phyloP scores from a whole-genome alignment of 1,284 basidiomycete genomes.

The Rugosomyces carneus region DNA sequence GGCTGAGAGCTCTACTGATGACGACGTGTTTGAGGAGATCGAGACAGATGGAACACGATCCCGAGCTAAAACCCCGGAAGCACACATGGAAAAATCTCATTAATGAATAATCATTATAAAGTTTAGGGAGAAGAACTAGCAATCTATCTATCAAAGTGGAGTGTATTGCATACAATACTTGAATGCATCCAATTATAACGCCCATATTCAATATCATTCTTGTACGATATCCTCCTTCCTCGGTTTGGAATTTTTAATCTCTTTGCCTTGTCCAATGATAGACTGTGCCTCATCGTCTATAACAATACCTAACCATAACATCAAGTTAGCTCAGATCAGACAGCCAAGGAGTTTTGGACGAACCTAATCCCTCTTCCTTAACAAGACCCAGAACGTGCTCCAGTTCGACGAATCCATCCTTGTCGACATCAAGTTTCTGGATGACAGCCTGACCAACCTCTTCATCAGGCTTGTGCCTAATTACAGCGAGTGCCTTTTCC shows the following conservation, averaged over 20 bases:
- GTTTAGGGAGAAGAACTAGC: constrained; percentile 10
- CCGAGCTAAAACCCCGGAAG: constrained; percentile 31
- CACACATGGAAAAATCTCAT: constrained; percentile 13
- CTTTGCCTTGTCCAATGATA: constrained; percentile 68
- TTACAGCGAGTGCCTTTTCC: constrained; percentile 85
- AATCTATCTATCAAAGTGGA: constrained; percentile 9
- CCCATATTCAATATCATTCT: constrained; percentile 36
- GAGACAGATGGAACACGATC: constrained; percentile 29
- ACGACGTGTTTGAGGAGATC: constrained; percentile 30
- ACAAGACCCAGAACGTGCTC: constrained; percentile 79
- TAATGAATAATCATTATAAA: constrained; percentile 11
- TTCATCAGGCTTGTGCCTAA: constrained; percentile 91
- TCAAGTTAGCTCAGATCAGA: constrained; percentile 11
- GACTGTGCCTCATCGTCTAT: constrained; percentile 70
- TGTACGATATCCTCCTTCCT: constrained; percentile 86
- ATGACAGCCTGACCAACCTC: constrained; percentile 87
- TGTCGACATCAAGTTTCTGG: constrained; percentile 93
- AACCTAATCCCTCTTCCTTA: constrained; percentile 73
- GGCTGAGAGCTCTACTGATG: constrained; percentile 59
- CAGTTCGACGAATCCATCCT: constrained; percentile 90
- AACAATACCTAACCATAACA: constrained; percentile 47
- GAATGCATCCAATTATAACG: constrained; percentile 9
- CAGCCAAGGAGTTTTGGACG: constrained; percentile 19
- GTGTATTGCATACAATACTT: constrained; percentile 22
- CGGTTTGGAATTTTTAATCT: constrained; percentile 71